phyloP scores from a whole-genome alignment of 495 filamentous ascomycete species.

The Parachaetomium inaequale region DNA sequence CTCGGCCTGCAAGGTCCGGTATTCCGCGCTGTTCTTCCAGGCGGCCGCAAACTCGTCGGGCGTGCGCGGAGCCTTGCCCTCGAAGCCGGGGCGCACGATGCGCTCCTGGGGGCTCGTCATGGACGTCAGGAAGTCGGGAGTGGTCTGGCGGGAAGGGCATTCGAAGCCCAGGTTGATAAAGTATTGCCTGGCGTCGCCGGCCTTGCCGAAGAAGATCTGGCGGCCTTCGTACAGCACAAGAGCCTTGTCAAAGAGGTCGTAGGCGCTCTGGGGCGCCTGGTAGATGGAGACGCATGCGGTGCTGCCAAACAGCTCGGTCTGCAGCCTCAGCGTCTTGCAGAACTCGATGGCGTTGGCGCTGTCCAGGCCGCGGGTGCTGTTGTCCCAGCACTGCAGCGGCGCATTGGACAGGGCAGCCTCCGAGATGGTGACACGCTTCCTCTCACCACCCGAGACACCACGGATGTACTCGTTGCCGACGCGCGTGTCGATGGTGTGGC shows the following conservation, averaged over 20 bases:
- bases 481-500: constrained; percentile 70
- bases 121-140: constrained; percentile 77
- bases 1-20: constrained; percentile 59
- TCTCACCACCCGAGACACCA: constrained; percentile 77
- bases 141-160: constrained; percentile 68
- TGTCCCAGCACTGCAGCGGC: constrained; percentile 81
- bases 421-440: constrained; percentile 79
- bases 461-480: constrained; percentile 79
- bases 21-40: constrained; percentile 73
- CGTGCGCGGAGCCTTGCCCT: constrained; percentile 62
- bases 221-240: constrained; percentile 76
- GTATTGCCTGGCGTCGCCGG: constrained; percentile 60
- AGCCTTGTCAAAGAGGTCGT: constrained; percentile 76
- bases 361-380: constrained; percentile 76
- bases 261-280: constrained; percentile 73
- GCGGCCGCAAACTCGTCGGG: constrained; percentile 70
- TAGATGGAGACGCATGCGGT: constrained; percentile 79
- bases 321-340: constrained; percentile 61
- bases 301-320: constrained; percentile 60
- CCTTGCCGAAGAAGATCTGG: constrained; percentile 75
- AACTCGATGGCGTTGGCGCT: constrained; percentile 81
- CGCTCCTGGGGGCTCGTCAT: constrained; percentile 71
- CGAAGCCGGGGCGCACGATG: constrained; percentile 58
- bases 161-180: constrained; percentile 74
- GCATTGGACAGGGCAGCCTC: constrained; percentile 63